Conservation (phyloP, 768 basidiomycete genomes). For the Lactarius indigo region DNA sequence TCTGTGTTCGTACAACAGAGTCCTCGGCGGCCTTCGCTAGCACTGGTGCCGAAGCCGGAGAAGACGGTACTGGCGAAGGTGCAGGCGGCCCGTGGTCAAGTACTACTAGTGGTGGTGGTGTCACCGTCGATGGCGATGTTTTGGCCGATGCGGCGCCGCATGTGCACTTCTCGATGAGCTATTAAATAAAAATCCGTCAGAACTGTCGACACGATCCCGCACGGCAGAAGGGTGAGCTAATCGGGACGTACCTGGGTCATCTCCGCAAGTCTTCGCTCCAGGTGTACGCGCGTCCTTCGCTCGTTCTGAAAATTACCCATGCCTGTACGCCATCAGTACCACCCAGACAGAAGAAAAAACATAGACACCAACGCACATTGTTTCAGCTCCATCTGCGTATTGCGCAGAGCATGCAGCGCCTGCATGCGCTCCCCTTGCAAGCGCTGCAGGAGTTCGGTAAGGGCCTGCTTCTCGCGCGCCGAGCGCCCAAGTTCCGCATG, state of each 20-base stretch:
- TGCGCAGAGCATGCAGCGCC: slow-evolving; percentile 4
- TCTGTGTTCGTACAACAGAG: background rate
- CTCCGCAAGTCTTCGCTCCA: slow-evolving; percentile 7
- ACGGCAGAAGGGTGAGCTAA: background rate
- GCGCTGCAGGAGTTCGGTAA: slow-evolving; percentile 1
- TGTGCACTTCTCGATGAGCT: slow-evolving; percentile 9
- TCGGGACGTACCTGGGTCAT: slow-evolving; percentile 3
- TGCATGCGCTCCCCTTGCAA: slow-evolving; percentile 6
- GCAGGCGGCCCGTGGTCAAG: background rate
- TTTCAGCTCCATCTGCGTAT: background rate
- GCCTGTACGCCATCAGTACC: background rate
- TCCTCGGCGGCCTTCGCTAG: background rate
- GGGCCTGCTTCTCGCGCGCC: slow-evolving; percentile 2
- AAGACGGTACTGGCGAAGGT: background rate
- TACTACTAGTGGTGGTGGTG: background rate
- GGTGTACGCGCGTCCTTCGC: slow-evolving; percentile 2
- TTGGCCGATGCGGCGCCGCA: slow-evolving; percentile 6
- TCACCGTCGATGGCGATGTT: background rate
- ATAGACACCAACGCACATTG: background rate
- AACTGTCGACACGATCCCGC: background rate
- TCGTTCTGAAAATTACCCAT: background rate
- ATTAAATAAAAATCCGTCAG: background rate
- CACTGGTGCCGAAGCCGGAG: background rate
- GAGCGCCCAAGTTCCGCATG: background rate
- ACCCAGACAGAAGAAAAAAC: background rate